These are phyloP conservation scores for Lanmaoa pseudosensibilis DNA, from an alignment of 768 basidiomycete species.

Conservation along the genomic window DNA sequence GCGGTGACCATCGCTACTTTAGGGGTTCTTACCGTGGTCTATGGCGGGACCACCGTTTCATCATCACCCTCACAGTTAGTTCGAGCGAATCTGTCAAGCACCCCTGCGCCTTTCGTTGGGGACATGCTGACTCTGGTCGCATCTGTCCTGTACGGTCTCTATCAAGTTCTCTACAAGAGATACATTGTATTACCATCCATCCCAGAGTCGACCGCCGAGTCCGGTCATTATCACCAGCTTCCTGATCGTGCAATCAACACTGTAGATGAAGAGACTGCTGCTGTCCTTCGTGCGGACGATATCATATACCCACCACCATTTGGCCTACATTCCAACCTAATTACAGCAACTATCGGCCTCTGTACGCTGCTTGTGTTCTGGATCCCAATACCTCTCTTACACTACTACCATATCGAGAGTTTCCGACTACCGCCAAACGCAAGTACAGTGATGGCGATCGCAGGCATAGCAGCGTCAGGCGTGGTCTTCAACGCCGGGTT, in stretches of 20 bases:
- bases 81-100: neutral
- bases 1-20: slow-evolving; percentile 79
- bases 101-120: slow-evolving; percentile 64
- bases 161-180: slow-evolving; percentile 85
- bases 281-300: slow-evolving; percentile 28
- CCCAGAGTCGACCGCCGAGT: slow-evolving; percentile 47
- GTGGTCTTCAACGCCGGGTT: slow-evolving; percentile 82
- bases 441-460: slow-evolving; percentile 50
- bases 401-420: slow-evolving; percentile 60
- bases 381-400: slow-evolving; percentile 75
- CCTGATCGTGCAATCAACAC: slow-evolving; percentile 37
- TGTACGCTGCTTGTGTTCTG: slow-evolving; percentile 73
- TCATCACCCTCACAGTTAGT: slow-evolving; percentile 19
- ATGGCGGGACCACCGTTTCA: slow-evolving; percentile 57
- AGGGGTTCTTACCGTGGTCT: slow-evolving; percentile 80
- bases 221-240: slow-evolving; percentile 45
- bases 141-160: slow-evolving; percentile 70
- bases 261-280: slow-evolving; percentile 20
- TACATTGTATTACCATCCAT: slow-evolving; percentile 71
- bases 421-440: slow-evolving; percentile 63
- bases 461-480: slow-evolving; percentile 68
- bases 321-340: slow-evolving; percentile 79
- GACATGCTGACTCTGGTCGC: slow-evolving; percentile 71
- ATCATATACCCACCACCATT: slow-evolving; percentile 67
- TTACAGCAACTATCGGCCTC: slow-evolving; percentile 80